A percentile compares a stretch with the other conserved stretches of the same genome.
These are phyloP conservation scores for Coemansia erecta DNA, from an alignment of 192 early-diverging fungal species.

Conservation along the genomic window DNA sequence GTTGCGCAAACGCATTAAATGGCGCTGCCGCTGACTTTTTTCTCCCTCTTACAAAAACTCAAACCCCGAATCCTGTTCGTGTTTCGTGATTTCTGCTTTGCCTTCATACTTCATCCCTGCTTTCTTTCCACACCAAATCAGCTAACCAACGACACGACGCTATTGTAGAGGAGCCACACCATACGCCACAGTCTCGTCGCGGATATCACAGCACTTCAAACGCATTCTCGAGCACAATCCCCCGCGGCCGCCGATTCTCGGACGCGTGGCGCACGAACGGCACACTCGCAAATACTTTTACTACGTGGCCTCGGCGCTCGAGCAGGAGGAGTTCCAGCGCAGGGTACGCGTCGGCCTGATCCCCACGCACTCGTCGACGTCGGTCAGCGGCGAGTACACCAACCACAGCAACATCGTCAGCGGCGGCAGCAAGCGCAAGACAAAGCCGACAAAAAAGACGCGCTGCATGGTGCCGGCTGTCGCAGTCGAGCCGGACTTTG, in stretches of 20 bases:
- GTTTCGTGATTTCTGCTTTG: neutral
- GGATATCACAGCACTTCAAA: conserved; percentile 88
- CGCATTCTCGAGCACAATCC: conserved; percentile 73
- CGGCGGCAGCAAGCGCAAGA: conserved; percentile 9
- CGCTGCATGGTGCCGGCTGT: conserved; percentile 48
- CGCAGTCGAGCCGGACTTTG: conserved; percentile 40
- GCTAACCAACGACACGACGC: too few relatives aligned
- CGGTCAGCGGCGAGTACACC: conserved; percentile 6
- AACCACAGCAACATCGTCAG: conserved; percentile 1
- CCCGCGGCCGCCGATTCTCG: conserved; percentile 68
- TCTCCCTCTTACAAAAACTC: too few relatives aligned
- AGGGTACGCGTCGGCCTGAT: conserved; percentile 40
- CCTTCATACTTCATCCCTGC: neutral
- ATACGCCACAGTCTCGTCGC: conserved; percentile 84
- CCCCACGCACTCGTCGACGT: conserved; percentile 20
- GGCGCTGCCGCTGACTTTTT: too few relatives aligned
- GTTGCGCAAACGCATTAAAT: too few relatives aligned
- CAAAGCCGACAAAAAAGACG: conserved; percentile 27
- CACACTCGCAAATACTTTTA: conserved; percentile 75
- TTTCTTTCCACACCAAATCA: too few relatives aligned
- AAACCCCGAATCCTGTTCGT: neutral
- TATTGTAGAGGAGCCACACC: conserved; percentile 76
- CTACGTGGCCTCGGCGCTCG: conserved; percentile 60
- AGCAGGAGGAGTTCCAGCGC: conserved; percentile 46
- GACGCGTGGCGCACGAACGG: conserved; percentile 65